Evolutionary conservation across 2,329 filamentous ascomycete species (phyloP), one percentile per base, ranked within the genome.

Genomic region (Aspergillus sp.): DNA sequence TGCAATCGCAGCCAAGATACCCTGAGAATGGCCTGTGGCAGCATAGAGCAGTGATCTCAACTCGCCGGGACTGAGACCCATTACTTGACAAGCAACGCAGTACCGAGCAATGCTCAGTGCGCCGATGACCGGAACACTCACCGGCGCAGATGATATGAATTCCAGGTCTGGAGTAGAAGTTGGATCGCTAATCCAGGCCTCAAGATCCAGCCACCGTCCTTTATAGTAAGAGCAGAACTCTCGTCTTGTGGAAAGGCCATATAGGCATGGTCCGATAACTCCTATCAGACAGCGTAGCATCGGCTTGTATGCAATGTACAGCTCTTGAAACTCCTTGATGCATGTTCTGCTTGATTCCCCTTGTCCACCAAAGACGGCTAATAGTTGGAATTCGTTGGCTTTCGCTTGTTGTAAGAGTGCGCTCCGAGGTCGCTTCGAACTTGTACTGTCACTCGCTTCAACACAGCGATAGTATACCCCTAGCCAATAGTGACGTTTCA

Each of bases 91-190:
- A 9, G 67, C 71, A 23, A 74, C 67, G 13, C 64, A 59, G 49
- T 74, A 75, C 60, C 71, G 67, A 22, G 73, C 64, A 23, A 79
- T 69, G 50, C 74, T 71, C 9, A 77, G 54, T 13, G 78, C 64
- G 0, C 76, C 77, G 22, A 79, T 78, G 7, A 79, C 52, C 1
- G 78, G 77, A 48, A 79, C 74, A 66, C 77, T 79, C 19, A 79
- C 69, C 4, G 77, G 74, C 4, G 76, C 72, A 2, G 72, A 72
- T 34, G 74, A 64, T 3, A 79, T 67, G 54, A 76, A 76, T n/a
- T 73, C 71, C 7, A 58, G 34, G 15, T 71, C 67, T 1, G 76
- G 77, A 0, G 66, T 68, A 1, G 63, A 59, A 8, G 72, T 67
- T 7, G 68, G 60, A 22, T 74, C 62, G 9, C 67, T 64, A 6